Base-by-base conservation (phyloP, 768 basidiomycete genomes). In the Mycena vitilis region DNA sequence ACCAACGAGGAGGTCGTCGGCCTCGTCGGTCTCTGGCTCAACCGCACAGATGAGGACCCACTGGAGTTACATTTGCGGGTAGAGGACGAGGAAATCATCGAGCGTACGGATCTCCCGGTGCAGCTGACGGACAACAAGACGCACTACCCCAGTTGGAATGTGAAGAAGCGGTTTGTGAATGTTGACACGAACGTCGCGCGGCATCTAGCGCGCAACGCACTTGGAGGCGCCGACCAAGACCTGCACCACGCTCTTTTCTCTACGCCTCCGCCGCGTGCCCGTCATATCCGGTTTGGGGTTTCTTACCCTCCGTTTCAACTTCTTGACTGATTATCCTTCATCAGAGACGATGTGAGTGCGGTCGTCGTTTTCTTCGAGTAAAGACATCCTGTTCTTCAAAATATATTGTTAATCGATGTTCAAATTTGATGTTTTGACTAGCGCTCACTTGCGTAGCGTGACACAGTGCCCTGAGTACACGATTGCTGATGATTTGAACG, bases 1-100 rank as follows among this genome's bases (percentile, higher is more conserved):
- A 81, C 82, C 49, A 86, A 80, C 71, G 83, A 87, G 65, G 88
- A 88, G 65, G 86, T 83, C 4, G 87, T 89, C 34, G 86, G 86
- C 9, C 78, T 86, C 23, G 82, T 86, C 36, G 85, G 83, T 4
- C 68, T 77, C 18, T 84, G 82, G 79, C 75, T 83, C 30, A 74
- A 79, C 13, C 48, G 58, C 13, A 49, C 40, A 11, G 54, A 70
- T n/a, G 62, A 25, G 11, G 61, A 30, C 18, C 16, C 44, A 20
- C 16, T 38, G 23, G n/a, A 20, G 20, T 9, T 36, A 25, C 52
- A 16, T 2, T 37, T 22, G 30, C 30, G 30, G 36, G 8, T 12
- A 22, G 37, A 22, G 2, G 63, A 54, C n/a, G 60, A 59, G 22
- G 23, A 38, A 10, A 65, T 61, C 23, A 60, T 75, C 55, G 61